phyloP scores from a whole-genome alignment of 345 rosid genomes.

The Rhodamnia rubescens region DNA sequence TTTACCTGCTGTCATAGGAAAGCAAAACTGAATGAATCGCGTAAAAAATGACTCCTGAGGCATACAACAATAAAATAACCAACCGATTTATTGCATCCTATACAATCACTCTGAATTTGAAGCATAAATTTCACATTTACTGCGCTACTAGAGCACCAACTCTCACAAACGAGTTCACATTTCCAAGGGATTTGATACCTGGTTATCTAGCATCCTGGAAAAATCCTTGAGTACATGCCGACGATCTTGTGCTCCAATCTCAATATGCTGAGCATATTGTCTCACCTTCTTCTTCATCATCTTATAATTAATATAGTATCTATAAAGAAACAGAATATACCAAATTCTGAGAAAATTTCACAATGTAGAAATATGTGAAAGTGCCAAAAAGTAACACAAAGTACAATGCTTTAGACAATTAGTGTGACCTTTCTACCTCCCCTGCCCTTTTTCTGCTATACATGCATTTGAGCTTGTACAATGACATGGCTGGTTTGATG shows the following conservation, averaged over 20 bases:
- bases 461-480: neutral
- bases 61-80: neutral
- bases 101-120: neutral
- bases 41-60: neutral
- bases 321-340: conserved; percentile 13
- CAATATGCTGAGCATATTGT: conserved; percentile 76
- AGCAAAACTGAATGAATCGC: neutral
- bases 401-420: neutral
- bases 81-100: neutral
- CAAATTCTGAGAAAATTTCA: neutral
- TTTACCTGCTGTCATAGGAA: neutral
- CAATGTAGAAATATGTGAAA: neutral
- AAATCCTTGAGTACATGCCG: conserved; percentile 94
- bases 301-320: conserved; percentile 91
- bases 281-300: conserved; percentile 90
- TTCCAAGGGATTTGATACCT: conserved; percentile 23
- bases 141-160: neutral
- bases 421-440: neutral
- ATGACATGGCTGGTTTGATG: neutral
- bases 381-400: neutral
- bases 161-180: neutral
- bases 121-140: neutral
- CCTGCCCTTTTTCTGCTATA: neutral
- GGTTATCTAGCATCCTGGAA: conserved; percentile 92
- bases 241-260: conserved; percentile 64